Conservation (phyloP, 2,329 filamentous ascomycete genomes). For the Ascosphaera acerosa region DNA sequence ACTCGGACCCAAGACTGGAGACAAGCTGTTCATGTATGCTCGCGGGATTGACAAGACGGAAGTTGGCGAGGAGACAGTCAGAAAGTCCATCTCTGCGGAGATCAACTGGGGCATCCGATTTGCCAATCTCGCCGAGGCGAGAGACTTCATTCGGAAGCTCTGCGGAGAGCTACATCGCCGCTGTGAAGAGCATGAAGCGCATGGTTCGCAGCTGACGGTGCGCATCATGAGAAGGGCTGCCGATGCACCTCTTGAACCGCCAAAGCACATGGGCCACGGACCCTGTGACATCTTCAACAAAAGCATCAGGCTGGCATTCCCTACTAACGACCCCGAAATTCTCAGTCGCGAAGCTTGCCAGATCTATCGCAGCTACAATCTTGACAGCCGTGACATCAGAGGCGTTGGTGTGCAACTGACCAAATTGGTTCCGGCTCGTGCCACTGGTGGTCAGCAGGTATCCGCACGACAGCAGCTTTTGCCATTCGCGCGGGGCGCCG, state of each 20-base stretch:
- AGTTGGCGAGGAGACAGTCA: constrained; percentile 59
- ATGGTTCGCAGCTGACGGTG: constrained; percentile 68
- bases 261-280: constrained; percentile 83
- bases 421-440: constrained; percentile 58
- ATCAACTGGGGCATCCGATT: constrained; percentile 98
- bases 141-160: constrained; percentile 68
- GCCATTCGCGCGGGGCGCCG: neutral
- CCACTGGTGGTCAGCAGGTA: constrained; percentile 21
- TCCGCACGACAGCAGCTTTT: neutral
- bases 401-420: constrained; percentile 86
- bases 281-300: constrained; percentile 92
- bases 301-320: constrained; percentile 54
- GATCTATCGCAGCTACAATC: constrained; percentile 54
- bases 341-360: constrained; percentile 66
- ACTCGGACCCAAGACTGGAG: constrained; percentile 77
- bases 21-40: constrained; percentile 73
- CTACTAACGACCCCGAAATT: constrained; percentile 46
- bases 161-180: constrained; percentile 65
- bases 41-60: constrained; percentile 67
- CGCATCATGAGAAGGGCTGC: constrained; percentile 78
- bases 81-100: constrained; percentile 90
- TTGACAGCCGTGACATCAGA: constrained; percentile 77
- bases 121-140: constrained; percentile 70
- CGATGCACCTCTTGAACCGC: constrained; percentile 72
- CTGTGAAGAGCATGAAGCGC: constrained; percentile 59